Evolutionary conservation across 2,329 filamentous ascomycete species (phyloP), one percentile per base, ranked within the genome.

Genomic region (Penicillium sp.): DNA sequence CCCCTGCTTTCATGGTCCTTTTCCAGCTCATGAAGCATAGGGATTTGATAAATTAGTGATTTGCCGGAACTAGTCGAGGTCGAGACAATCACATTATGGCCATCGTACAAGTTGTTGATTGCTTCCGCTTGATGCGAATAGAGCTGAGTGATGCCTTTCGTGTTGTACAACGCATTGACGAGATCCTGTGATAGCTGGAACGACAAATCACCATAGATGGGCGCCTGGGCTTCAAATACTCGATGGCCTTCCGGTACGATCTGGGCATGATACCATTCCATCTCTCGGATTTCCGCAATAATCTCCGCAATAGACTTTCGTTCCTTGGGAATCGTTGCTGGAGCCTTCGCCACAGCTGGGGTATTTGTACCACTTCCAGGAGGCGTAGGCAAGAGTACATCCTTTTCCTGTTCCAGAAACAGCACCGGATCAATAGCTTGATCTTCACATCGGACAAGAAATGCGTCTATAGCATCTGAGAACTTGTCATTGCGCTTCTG

Each of bases 41-140:
- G 93, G 13, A 98, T 78, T 62, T 98, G 93, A 62, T 97, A 98
- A 51, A 98, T 96, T n/a, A 98, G 73, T 5, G 89, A 96, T 68
- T 98, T 98, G 9, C 93, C 93, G 1, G 93, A 98, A 63, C 88
- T 95, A 0, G 93, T 98, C 0, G 91, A 95, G 0, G 93, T 98
- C 1, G 90, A 85, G 1, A 98, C 85, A 42, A 98, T 91, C 11
- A 97, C 89, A 64, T 96, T 84, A 29, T 85, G 80, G 0, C 89
- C 91, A 3, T 85, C 80, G 46, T 91, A 78, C 1, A 98, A 74
- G 50, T 85, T 81, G 62, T 98, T 98, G 58, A 98, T 88, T 0
- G 93, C 93, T 69, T 95, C 87, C 0, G 90, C 83, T 69, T 98
- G 93, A 66, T 98, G 93, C 0, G 87, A 83, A 62, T 94, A 98